Base-by-base conservation (phyloP, 129 eudicot species). In the Apium graveolens region DNA sequence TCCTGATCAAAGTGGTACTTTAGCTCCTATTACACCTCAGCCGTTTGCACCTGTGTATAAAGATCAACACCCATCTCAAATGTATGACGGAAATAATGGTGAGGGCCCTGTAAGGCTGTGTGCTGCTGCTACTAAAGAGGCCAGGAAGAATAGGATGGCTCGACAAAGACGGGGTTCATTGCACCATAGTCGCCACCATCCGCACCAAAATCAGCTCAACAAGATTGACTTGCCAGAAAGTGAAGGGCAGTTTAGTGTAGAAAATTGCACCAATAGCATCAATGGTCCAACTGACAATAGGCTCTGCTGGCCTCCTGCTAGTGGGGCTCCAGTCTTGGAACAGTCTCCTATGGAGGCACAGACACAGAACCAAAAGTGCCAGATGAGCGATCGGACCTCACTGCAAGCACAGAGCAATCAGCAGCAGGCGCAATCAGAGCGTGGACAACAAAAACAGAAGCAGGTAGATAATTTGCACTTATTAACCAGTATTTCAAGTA, bases 71-170 rank as follows among this genome's bases (percentile, higher is more conserved):
- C 75, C 80, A 1, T 92, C 83, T 74, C 92, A 81, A 38, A 77
- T 83, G 46, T 86, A 63, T 2, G 83, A 86, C 35, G 82, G 83
- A 13, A 16, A 32, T 29, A 83, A 68, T 34, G 91, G 88, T 21
- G 93, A 90, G 46, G 80, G 81, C 60, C 35, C 86, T 51, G 65
- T 83, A 78, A 86, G 90, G 79, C 31, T 90, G 71, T 95, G 92
- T 31, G 44, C 91, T 17, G 90, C 94, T 9, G 99, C 99, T 3
- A 92, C 99, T 37, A 95, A 92, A 81, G 99, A 95, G 80, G 98
- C 98, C 0, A 83, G 98, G 68, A 95, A 95, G 88, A 95, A 92
- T 74, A 74, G 99, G 79, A 95, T 95, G 99, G 99, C 97, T 24
- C 86, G 95, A 38, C 97, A 92, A 74, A 83, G 91, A 84, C 60